These are phyloP conservation scores for Aureobasidium sp. DNA, from an alignment of 2,329 filamentous ascomycete genomes.

Conservation along the genomic window DNA sequence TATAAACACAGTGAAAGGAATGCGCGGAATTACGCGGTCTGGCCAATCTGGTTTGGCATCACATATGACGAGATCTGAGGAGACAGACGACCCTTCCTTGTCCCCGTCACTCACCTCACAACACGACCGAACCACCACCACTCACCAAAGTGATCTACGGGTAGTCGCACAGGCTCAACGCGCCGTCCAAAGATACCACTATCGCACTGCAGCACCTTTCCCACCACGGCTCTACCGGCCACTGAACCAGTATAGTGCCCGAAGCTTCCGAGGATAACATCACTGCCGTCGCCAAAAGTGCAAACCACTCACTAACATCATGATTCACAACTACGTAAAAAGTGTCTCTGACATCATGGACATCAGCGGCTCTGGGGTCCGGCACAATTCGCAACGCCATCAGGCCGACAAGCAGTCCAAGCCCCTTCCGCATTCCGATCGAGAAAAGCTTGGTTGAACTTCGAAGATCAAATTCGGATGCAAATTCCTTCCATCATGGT, in stretches of 20 bases:
- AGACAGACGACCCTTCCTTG: background rate
- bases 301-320: background rate
- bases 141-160: background rate
- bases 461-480: background rate
- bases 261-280: background rate
- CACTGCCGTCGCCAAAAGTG: background rate
- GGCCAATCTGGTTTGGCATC: background rate
- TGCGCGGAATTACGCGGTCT: background rate
- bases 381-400: background rate
- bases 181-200: background rate
- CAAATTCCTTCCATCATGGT: background rate
- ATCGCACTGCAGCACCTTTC: background rate
- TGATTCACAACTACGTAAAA: background rate
- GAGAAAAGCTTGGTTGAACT: background rate
- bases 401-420: conserved; percentile 8
- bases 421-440: background rate
- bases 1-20: background rate
- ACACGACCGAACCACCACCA: background rate
- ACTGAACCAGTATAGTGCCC: background rate
- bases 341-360: background rate
- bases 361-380: background rate
- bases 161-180: conserved; percentile 3
- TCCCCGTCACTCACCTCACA: background rate
- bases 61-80: background rate
- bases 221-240: background rate